Percentiles rank a stretch among this genome's conserved stretches.
phyloP scores from a whole-genome alignment of 495 filamentous ascomycete species.

The Penicillium goetzii region DNA sequence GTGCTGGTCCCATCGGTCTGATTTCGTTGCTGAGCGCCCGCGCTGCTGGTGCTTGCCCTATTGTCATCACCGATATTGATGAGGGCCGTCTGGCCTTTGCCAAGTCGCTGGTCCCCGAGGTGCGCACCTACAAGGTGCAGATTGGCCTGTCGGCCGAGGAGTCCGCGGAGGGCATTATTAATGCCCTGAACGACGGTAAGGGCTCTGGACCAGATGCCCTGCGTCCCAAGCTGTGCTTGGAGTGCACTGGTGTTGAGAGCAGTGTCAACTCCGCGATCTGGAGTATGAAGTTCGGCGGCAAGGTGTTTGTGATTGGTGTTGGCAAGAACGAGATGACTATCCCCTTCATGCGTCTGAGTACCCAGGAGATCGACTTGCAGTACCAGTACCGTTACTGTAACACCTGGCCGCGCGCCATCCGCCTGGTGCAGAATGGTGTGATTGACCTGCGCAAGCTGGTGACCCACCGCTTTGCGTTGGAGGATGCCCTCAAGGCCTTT shows the following conservation, averaged over 20 bases:
- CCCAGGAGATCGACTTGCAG: slow-evolving; percentile 88
- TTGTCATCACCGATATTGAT: slow-evolving; percentile 93
- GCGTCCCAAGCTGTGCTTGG: slow-evolving; percentile 75
- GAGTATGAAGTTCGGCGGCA: slow-evolving; percentile 87
- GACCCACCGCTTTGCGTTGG: slow-evolving; percentile 82
- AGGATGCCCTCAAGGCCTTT: slow-evolving; percentile 89
- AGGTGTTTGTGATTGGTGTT: slow-evolving; percentile 91
- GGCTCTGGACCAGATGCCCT: slow-evolving; percentile 63
- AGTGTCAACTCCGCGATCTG: slow-evolving; percentile 83
- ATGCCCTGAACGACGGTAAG: slow-evolving; percentile 48
- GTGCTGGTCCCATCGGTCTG: slow-evolving; percentile 88
- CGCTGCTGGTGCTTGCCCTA: slow-evolving; percentile 81
- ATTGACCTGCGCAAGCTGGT: slow-evolving; percentile 79
- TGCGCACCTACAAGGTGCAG: slow-evolving; percentile 78
- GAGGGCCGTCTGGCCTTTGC: slow-evolving; percentile 81
- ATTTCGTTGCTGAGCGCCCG: slow-evolving; percentile 79
- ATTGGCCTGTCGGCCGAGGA: slow-evolving; percentile 67
- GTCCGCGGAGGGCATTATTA: slow-evolving; percentile 66
- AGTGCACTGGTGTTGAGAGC: slow-evolving; percentile 94
- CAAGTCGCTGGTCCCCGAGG: slow-evolving; percentile 71
- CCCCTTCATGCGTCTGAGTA: slow-evolving; percentile 89
- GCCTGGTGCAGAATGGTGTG: slow-evolving; percentile 79
- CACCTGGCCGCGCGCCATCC: slow-evolving; percentile 92
- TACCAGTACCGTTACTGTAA: slow-evolving; percentile 97
- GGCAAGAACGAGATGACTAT: slow-evolving; percentile 93